A percentile compares a stretch with the other conserved stretches of the same genome.
Evolutionary conservation across 1,284 basidiomycete species (phyloP).

Genomic region (Cutaneotrichosporon curvatum): DNA sequence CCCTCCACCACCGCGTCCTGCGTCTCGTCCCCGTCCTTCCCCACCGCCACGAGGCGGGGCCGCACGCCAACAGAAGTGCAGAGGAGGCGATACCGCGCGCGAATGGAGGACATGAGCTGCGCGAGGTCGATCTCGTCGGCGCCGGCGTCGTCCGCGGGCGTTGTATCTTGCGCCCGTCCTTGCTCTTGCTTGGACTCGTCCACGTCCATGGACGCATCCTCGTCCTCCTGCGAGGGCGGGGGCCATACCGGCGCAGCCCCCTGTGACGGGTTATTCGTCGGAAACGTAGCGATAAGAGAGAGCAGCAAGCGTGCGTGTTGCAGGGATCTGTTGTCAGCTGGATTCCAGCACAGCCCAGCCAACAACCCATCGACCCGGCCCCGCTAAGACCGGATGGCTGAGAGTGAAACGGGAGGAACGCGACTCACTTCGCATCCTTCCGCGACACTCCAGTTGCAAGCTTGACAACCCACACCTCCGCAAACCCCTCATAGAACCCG

Average conservation of each 20-base stretch:
- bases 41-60: conserved; percentile 48
- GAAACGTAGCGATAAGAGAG: conserved; percentile 67
- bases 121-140: conserved; percentile 49
- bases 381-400: too few relatives aligned
- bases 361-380: too few relatives aligned
- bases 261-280: conserved; percentile 59
- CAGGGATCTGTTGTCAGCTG: conserved; percentile 35
- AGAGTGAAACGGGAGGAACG: not conserved
- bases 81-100: conserved; percentile 77
- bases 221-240: not conserved
- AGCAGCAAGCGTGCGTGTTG: conserved; percentile 64
- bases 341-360: too few relatives aligned
- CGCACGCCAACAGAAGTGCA: conserved; percentile 75
- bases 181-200: too few relatives aligned
- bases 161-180: too few relatives aligned
- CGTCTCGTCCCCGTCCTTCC: conserved; percentile 8
- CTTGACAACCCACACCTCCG: conserved; percentile 58
- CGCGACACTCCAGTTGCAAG: conserved; percentile 25
- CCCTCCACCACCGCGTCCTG: conserved; percentile 27
- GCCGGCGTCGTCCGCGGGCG: not conserved
- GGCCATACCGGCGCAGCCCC: conserved; percentile 1
- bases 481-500: conserved; percentile 83
- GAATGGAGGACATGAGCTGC: conserved; percentile 70
- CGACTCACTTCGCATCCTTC: conserved; percentile 30
- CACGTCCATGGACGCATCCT: not conserved